Percentiles rank a stretch among this genome's conserved stretches.
phyloP scores from a whole-genome alignment of 345 rosid genomes.

The Acer yangbiense region DNA sequence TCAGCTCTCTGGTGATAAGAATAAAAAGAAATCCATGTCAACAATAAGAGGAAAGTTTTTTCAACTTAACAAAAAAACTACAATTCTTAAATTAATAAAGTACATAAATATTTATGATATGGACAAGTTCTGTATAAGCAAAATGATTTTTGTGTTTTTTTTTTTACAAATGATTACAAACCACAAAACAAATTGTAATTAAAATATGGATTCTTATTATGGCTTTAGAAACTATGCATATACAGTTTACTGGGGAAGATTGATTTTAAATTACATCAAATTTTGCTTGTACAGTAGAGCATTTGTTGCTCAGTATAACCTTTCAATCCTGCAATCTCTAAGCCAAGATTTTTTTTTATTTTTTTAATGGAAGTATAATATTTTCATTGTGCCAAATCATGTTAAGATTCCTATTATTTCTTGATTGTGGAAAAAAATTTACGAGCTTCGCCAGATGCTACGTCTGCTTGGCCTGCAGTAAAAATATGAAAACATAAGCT shows the following conservation, averaged over 20 bases:
- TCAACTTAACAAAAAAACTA: too few species aligned
- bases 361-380: neutral
- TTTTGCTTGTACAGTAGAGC: conserved; percentile 4
- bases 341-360: neutral
- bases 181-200: neutral
- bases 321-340: conserved; percentile 19
- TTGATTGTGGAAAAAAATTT: neutral
- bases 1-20: neutral
- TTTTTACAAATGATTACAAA: conserved; percentile 17
- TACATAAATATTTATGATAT: neutral
- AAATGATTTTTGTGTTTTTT: too few species aligned
- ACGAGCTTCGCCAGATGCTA: conserved; percentile 19
- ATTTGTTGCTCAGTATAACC: conserved; percentile 21
- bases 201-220: conserved; percentile 20
- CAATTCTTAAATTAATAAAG: neutral
- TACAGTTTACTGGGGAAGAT: conserved; percentile 12
- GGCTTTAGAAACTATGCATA: conserved; percentile 7
- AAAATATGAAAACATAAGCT: neutral
- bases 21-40: too few species aligned
- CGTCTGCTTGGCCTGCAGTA: conserved; percentile 52
- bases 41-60: too few species aligned
- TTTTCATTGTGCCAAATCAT: conserved; percentile 8
- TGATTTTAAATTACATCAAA: conserved; percentile 14
- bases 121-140: neutral
- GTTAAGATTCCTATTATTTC: conserved; percentile 1